Evolutionary conservation across 1,284 basidiomycete species (phyloP).

Genomic region (Austroboletus niveus): DNA sequence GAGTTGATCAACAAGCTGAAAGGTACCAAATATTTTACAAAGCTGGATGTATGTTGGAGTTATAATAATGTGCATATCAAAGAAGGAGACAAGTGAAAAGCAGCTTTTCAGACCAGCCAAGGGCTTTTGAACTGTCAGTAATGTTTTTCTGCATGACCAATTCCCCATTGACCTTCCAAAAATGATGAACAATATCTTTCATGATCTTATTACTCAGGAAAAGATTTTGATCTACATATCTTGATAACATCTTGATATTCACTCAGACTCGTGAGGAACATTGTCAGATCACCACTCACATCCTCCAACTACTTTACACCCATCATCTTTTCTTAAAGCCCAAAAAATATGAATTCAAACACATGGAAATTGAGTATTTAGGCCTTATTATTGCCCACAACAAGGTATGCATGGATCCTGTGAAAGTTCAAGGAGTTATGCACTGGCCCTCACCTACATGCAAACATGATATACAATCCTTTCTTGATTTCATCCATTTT

Average conservation of each 20-base stretch:
- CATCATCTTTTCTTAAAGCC: slow-evolving; percentile 26
- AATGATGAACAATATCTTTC: background rate
- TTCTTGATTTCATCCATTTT: background rate
- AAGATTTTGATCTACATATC: background rate
- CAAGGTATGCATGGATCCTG: slow-evolving; percentile 3
- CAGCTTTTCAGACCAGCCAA: no score
- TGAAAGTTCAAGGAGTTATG: slow-evolving; percentile 31
- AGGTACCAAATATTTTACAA: no score
- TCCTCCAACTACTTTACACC: slow-evolving; percentile 30
- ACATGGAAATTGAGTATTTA: slow-evolving; percentile 11
- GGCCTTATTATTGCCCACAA: background rate
- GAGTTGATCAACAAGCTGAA: no score
- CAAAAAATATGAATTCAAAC: slow-evolving; percentile 40
- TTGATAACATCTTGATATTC: slow-evolving; percentile 2
- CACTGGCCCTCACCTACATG: slow-evolving; percentile 32
- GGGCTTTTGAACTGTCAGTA: no score
- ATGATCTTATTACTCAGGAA: background rate
- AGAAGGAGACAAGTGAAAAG: no score
- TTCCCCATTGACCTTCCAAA: background rate
- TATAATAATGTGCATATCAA: no score
- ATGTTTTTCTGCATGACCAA: no score
- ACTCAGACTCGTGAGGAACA: slow-evolving; percentile 19
- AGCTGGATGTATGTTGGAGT: no score
- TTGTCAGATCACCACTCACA: slow-evolving; percentile 17
- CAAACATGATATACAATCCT: slow-evolving; percentile 2